These are phyloP conservation scores for Vitis labrusca DNA, from an alignment of 164 flowering plant genomes.

Conservation along the genomic window DNA sequence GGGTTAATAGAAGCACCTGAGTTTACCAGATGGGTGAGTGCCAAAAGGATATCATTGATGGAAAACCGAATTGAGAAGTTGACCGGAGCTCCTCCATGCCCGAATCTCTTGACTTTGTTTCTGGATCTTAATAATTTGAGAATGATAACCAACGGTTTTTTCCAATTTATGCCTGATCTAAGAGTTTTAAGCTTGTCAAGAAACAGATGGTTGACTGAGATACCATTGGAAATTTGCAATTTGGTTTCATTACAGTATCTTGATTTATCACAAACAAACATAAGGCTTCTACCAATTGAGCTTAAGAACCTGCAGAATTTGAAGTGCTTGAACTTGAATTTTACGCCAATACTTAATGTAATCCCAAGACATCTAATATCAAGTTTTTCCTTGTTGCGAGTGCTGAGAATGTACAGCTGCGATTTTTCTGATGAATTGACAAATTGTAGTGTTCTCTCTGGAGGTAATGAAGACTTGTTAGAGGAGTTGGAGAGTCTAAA, in stretches of 20 bases:
- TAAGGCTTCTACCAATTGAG: slow-evolving; percentile 5
- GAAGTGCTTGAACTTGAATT: slow-evolving; percentile 3
- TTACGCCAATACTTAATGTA: not conserved
- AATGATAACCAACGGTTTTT: no score
- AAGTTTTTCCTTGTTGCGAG: not conserved
- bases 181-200: no score
- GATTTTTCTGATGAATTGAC: no score
- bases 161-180: no score
- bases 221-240: no score
- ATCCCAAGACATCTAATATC: slow-evolving; percentile 6
- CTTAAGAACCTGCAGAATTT: slow-evolving; percentile 7
- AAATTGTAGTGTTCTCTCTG: no score
- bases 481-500: not conserved
- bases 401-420: not conserved
- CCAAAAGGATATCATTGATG: not conserved
- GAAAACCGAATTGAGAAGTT: not conserved
- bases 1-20: not conserved
- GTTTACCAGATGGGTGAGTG: not conserved
- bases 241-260: slow-evolving; percentile 7
- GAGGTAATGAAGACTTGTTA: not conserved
- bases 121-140: no score
- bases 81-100: not conserved
- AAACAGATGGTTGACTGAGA: no score
- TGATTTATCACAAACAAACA: not conserved
- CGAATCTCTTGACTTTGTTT: no score